A percentile compares a stretch with the other conserved stretches of the same genome.
Evolutionary conservation across 345 rosid species (phyloP).

Genomic region (Kernera saxatilis): DNA sequence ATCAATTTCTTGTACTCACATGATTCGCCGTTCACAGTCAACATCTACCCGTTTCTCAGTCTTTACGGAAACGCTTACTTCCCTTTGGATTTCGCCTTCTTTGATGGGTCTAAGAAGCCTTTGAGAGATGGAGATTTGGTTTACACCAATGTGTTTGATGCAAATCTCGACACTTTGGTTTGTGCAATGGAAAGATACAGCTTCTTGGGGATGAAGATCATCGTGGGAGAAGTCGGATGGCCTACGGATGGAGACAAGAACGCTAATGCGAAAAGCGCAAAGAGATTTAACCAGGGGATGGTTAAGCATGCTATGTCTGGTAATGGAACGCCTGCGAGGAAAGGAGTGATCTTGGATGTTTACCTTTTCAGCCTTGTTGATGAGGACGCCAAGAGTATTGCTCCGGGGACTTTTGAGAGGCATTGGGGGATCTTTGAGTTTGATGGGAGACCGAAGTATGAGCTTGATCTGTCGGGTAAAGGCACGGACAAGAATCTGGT

Average conservation of each 20-base stretch:
- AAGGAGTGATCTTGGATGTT: constrained; percentile 43
- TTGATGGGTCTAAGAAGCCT: constrained; percentile 48
- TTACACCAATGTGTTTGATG: constrained; percentile 70
- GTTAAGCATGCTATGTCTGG: constrained; percentile 48
- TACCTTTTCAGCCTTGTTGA: constrained; percentile 65
- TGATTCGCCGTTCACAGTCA: constrained; percentile 60
- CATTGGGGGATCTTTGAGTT: constrained; percentile 70
- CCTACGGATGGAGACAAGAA: constrained; percentile 67
- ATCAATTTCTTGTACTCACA: constrained; percentile 50
- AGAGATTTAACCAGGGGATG: constrained; percentile 62
- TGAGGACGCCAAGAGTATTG: constrained; percentile 58
- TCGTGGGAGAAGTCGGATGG: constrained; percentile 83
- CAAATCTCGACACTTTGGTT: constrained; percentile 65
- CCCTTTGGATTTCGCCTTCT: constrained; percentile 71
- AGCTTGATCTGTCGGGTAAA: constrained; percentile 45
- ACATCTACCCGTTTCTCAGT: constrained; percentile 85
- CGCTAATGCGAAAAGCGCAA: constrained; percentile 48
- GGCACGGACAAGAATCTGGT: constrained; percentile 32
- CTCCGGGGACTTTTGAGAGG: constrained; percentile 63
- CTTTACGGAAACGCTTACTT: constrained; percentile 55
- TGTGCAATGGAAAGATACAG: constrained; percentile 59
- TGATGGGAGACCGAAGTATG: constrained; percentile 66
- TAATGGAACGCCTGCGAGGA: constrained; percentile 57
- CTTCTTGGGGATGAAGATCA: constrained; percentile 52
- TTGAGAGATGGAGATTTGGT: constrained; percentile 47